These are phyloP conservation scores for Paraphoma sp. DNA, from an alignment of 2,329 filamentous ascomycete species.

Conservation along the genomic window DNA sequence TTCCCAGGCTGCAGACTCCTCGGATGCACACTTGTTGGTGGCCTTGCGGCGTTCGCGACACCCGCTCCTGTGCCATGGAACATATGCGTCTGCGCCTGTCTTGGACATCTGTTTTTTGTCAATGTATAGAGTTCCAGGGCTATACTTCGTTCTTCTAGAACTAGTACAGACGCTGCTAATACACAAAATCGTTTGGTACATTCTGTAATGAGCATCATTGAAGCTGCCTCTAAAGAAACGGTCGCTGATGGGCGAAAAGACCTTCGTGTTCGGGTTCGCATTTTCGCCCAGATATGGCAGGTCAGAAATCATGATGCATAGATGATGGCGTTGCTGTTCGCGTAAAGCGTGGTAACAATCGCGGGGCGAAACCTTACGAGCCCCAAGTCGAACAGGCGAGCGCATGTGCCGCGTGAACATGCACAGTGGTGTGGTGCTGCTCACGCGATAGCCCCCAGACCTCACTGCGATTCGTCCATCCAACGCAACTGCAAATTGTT, in stretches of 20 bases:
- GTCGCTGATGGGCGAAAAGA: not conserved
- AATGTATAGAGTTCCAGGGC: not conserved
- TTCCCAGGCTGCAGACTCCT: not conserved
- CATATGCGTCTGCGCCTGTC: not conserved
- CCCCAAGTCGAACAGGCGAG: not conserved
- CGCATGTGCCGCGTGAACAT: not conserved
- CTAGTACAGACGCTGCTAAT: not conserved
- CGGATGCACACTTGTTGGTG: not conserved
- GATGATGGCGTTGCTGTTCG: not conserved
- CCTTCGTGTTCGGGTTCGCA: not conserved
- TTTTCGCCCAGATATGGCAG: not conserved
- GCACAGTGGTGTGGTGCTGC: not conserved
- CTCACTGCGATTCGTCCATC: not conserved
- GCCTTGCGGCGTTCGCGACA: not conserved
- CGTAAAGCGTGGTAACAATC: not conserved
- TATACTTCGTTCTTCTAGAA: not conserved
- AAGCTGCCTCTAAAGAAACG: not conserved
- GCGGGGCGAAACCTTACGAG: not conserved
- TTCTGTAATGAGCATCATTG: not conserved
- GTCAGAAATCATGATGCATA: not conserved
- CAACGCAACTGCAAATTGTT: not conserved
- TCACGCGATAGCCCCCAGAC: conserved; percentile 1
- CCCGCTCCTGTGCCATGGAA: not conserved
- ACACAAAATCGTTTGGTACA: not conserved
- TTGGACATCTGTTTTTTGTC: not conserved